Evolutionary conservation across 129 eudicot species (phyloP).

Genomic region (Erigeron canadensis): DNA sequence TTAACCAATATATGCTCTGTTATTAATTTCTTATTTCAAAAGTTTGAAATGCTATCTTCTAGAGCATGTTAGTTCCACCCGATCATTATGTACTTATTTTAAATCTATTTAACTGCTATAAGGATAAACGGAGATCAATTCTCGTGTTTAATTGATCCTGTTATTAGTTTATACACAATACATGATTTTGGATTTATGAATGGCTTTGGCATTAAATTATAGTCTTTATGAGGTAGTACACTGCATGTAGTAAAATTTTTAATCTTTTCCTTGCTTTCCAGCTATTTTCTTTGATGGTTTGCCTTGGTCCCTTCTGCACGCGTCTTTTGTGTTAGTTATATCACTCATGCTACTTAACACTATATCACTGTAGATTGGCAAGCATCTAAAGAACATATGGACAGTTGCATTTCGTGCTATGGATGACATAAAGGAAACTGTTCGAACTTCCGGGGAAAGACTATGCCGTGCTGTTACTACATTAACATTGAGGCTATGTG

Average conservation of each 20-base stretch:
- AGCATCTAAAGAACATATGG: conserved; percentile 82
- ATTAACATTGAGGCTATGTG: conserved; percentile 83
- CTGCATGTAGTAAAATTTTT: not conserved
- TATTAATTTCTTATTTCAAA: not conserved
- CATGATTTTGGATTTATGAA: conserved; percentile 15
- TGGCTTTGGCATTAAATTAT: conserved; percentile 3
- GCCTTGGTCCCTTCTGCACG: not conserved
- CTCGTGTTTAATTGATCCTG: not conserved
- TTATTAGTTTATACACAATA: not conserved
- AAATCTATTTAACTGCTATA: not conserved
- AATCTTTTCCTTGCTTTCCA: not conserved
- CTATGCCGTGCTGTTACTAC: conserved; percentile 80
- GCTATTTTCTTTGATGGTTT: not conserved
- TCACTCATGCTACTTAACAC: conserved; percentile 9
- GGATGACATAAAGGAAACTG: conserved; percentile 99
- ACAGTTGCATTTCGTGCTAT: conserved; percentile 87
- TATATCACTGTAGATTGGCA: conserved; percentile 55
- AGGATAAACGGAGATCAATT: not conserved
- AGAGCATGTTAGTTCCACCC: not conserved
- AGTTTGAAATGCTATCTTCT: not conserved
- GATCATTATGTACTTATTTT: not conserved
- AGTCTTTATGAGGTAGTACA: not conserved
- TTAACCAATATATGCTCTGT: not conserved
- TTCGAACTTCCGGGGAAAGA: conserved; percentile 84
- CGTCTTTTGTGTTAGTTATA: not conserved